Conservation (phyloP, 2,329 filamentous ascomycete species). For the Hypoxylon sp. region DNA sequence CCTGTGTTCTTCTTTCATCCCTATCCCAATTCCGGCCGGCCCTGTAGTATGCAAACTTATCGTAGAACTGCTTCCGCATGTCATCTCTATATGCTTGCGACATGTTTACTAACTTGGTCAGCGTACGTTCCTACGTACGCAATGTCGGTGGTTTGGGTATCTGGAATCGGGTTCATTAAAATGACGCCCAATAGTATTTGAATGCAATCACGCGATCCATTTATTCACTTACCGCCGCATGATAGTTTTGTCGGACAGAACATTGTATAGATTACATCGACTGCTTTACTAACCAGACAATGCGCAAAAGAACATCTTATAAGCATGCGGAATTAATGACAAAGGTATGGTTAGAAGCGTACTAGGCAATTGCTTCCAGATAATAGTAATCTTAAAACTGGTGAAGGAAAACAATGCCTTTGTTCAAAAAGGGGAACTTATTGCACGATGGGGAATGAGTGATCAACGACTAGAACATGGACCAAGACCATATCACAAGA, state of each 20-base stretch:
- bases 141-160: not conserved
- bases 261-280: not conserved
- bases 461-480: not conserved
- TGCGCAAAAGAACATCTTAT: not conserved
- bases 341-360: not conserved
- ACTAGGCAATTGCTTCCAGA: not conserved
- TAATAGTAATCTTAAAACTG: not conserved
- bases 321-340: not conserved
- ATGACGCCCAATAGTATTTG: not conserved
- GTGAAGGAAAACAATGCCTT: not conserved
- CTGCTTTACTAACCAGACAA: not conserved
- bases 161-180: not conserved
- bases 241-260: not conserved
- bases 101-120: not conserved
- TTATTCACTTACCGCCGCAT: not conserved
- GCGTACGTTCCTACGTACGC: not conserved
- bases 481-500: not conserved
- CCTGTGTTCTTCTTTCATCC: constrained; percentile 19
- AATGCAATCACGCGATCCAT: not conserved
- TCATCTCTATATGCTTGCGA: not conserved
- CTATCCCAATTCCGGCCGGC: not conserved
- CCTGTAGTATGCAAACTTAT: not conserved
- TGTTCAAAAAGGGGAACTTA: not conserved
- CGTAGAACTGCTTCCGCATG: not conserved
- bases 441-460: not conserved